Base-by-base conservation (phyloP, 495 filamentous ascomycete genomes). In the Terfezia claveryi region DNA sequence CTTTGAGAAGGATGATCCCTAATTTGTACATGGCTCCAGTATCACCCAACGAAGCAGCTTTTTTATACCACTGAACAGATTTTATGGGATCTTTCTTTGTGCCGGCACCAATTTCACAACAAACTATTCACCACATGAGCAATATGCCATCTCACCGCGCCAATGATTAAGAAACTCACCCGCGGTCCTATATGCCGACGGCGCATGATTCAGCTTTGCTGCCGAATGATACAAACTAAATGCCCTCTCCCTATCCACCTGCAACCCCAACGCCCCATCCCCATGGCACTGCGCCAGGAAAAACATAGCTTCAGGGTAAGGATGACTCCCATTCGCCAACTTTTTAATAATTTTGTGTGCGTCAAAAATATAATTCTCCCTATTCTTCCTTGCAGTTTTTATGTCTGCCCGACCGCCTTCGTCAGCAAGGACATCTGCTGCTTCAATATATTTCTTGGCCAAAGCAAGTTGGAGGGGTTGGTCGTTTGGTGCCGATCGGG, bases 61-160 rank as follows among this genome's bases (percentile, higher is more conserved):
- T 85, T 66, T 87, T 87, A 66, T 96, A 98, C 91, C 91, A 98
- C 63, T 95, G 87, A 36, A 96, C 85, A 9, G 91, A 87, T 70
- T 94, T 95, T 60, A 85, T 68, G 4, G 85, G 83, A 65, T 98
- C 91, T 57, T 85, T 83, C 52, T 81, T 78, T 10, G 91, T 94
- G 16, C 91, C 91, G 53, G 89, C 89, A n/a, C 91, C 91, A 54
- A 98, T 82, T 64, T 98, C 91, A 65, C 89, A 95, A 71, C 91
- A 98, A 2, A 98, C 92, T 64, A 23, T 9, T 10, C 17, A 53
- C 37, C 46, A 37, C 4, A 17, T 10, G 8, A 50, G 20, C 51
- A 46, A 23, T 36, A 55, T 36, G 4, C 5, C 37, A 54, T 17
- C 27, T 32, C 4, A 32, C 20, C 20, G 20, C 27, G 27, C 27